phyloP scores from a whole-genome alignment of 73 alveolate species.

The Blepharisma japonicum region DNA sequence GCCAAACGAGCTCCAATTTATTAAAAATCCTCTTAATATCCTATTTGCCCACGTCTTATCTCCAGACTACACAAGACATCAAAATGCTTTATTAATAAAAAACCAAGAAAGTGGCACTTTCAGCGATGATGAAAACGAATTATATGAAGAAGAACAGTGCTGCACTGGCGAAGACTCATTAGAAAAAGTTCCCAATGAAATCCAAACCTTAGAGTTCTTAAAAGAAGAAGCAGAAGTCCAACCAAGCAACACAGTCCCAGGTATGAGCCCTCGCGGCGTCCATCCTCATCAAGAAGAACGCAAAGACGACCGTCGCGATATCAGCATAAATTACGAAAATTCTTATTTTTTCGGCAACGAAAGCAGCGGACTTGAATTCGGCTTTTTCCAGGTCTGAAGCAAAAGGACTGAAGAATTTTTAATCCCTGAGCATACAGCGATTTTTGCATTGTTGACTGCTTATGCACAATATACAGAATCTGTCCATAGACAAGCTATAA shows the following conservation, averaged over 20 bases:
- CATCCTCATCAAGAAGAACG: neutral
- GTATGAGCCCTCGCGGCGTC: slow-evolving; percentile 14
- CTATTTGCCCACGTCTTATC: neutral
- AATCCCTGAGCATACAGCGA: neutral
- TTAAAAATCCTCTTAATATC: slow-evolving; percentile 11
- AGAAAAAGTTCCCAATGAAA: slow-evolving; percentile 9
- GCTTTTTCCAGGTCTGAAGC: neutral
- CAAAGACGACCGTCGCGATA: neutral
- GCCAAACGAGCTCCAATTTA: slow-evolving; percentile 18
- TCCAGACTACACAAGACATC: neutral
- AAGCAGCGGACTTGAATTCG: neutral
- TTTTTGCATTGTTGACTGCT: neutral
- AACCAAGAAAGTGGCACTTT: neutral
- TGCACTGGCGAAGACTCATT: neutral
- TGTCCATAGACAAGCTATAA: neutral
- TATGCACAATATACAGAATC: slow-evolving; percentile 12
- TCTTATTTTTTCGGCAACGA: neutral
- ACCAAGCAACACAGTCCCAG: slow-evolving; percentile 24
- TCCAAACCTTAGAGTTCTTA: neutral
- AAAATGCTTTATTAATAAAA: neutral
- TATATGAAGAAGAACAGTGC: slow-evolving; percentile 30
- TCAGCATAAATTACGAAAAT: neutral
- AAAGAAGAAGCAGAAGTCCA: slow-evolving; percentile 30
- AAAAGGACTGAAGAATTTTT: neutral
- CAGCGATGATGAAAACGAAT: slow-evolving; percentile 7